These are phyloP conservation scores for Syzygium syzygioides DNA, from an alignment of 441 rosid genomes.

Conservation along the genomic window DNA sequence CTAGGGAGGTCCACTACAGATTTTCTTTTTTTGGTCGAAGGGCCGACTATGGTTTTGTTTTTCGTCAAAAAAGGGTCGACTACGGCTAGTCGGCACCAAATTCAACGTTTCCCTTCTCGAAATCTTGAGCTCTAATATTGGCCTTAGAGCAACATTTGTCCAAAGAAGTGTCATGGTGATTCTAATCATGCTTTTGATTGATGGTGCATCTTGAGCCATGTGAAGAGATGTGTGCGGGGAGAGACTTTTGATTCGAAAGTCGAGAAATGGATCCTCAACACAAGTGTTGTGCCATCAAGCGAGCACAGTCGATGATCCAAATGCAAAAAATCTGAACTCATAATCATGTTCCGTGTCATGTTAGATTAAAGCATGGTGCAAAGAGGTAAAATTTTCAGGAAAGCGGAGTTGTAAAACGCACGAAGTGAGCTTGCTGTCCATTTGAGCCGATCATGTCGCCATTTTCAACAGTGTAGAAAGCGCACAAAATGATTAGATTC, in stretches of 20 bases:
- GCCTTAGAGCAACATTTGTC: accelerated
- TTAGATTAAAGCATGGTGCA: background rate
- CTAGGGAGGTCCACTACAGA: no score
- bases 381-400: accelerated
- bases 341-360: accelerated
- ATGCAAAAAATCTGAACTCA: background rate
- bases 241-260: background rate
- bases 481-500: no score
- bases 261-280: background rate
- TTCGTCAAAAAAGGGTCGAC: no score
- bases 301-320: background rate
- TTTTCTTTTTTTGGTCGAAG: no score
- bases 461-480: accelerated
- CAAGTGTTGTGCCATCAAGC: background rate
- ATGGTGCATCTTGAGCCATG: background rate
- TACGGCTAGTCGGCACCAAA: no score
- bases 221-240: no score
- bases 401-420: accelerated
- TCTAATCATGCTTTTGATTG: no score
- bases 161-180: background rate
- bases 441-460: background rate
- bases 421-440: accelerated
- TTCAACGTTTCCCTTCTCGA: background rate
- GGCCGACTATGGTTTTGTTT: no score
- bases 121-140: background rate